Conservation (phyloP, 352 stramenopile species). For the Phytophthora litchii region DNA sequence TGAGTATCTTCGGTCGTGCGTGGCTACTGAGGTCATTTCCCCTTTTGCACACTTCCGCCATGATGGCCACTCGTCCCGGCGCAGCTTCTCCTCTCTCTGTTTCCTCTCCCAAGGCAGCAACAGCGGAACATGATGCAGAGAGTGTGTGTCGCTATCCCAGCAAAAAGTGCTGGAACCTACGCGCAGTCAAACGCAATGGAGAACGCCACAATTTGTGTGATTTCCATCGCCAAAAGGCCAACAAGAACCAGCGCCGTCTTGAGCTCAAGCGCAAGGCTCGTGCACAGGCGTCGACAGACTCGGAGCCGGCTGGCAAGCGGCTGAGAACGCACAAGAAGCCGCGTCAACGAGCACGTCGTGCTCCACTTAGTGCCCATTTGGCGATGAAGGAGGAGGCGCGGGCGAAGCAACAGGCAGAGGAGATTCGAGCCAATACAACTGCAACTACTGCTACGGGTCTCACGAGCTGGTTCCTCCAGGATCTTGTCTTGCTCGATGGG, state of each 20-base stretch:
- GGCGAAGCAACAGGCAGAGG: constrained; percentile 24
- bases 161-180: constrained; percentile 52
- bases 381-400: constrained; percentile 47
- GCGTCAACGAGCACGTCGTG: constrained; percentile 16
- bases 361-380: constrained; percentile 44
- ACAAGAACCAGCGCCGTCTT: constrained; percentile 70
- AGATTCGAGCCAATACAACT: constrained; percentile 6
- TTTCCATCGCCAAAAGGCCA: constrained; percentile 65
- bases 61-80: constrained; percentile 27
- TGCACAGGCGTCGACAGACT: constrained; percentile 15
- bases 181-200: constrained; percentile 51
- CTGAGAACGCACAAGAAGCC: constrained; percentile 27
- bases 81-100: background rate
- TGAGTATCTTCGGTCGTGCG: constrained; percentile 25
- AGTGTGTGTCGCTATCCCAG: constrained; percentile 54
- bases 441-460: constrained; percentile 6
- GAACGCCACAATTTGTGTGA: constrained; percentile 65
- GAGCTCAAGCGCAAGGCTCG: constrained; percentile 49
- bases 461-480: constrained; percentile 34
- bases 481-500: constrained; percentile 38
- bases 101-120: background rate
- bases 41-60: constrained; percentile 20
- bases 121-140: constrained; percentile 21
- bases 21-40: constrained; percentile 23
- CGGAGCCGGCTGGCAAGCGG: constrained; percentile 17